Evolutionary conservation across 805 yeast species (phyloP), one percentile per base, ranked within the genome.

Genomic region (Wickerhamomyces sydowiorum): DNA sequence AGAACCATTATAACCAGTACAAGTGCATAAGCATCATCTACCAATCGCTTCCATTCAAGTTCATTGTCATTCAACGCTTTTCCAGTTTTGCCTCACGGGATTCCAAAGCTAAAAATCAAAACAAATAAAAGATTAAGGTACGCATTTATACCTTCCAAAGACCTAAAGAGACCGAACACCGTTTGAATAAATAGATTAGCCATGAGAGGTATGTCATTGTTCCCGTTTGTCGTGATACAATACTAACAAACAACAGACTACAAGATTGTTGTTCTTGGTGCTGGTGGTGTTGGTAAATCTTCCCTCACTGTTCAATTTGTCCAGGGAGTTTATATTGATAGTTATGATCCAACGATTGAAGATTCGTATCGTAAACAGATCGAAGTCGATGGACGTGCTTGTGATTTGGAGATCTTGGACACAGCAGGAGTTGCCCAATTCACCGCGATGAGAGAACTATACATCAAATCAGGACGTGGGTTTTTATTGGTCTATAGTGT

Each of bases 221-320:
- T 7, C 3, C 12, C 9, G 18, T 29, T n/a, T 24, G 12, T 24
- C 8, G 27, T 8, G 27, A 8, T 12, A 8, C 24, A 19, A 41
- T 46, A 24, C 43, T 23, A 18, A 25, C 32, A 19, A 14, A 8
- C 6, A 22, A 17, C 62, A 70, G 97, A 90, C 59, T 89, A 89
- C 62, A 88, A 87, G 59, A 69, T 93, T 36, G 97, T 87, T 15
- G 93, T 91, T 17, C 69, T 91, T 44, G 99, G 99, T 46, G 95
- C 96, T 13, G 97, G 97, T 54, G 96, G 97, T 65, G 96, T 88
- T 8, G 99, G 99, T 54, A 91, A 91, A 57, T 87, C 97, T 20
- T 89, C 95, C 31, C 69, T 91, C 32, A 89, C 96, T 1, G 96
- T 88, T 6, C 96, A 88, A 59, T 90, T 85, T 57, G 95, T 88